phyloP scores from a whole-genome alignment of 2,329 filamentous ascomycete species.

The Phoma herbarum region DNA sequence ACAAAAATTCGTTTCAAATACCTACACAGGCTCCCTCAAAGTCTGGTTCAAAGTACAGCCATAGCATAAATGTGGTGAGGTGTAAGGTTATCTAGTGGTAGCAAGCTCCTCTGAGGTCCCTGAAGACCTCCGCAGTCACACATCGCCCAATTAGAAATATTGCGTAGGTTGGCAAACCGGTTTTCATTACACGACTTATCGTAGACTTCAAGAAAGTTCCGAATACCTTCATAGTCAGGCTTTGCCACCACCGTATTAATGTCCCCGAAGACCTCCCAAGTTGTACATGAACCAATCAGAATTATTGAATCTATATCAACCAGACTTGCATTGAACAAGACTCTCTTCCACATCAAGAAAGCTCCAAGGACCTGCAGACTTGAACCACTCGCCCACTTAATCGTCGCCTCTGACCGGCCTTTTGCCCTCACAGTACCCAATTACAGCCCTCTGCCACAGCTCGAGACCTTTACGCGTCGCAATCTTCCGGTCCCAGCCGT shows the following conservation, averaged over 20 bases:
- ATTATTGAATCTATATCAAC: no score
- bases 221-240: neutral
- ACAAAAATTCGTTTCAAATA: neutral
- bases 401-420: neutral
- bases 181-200: no score
- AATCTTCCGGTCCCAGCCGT: constrained; percentile 27
- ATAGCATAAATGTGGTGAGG: no score
- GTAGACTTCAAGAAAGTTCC: neutral
- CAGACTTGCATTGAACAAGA: no score
- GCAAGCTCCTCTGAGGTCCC: neutral
- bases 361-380: no score
- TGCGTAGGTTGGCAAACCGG: neutral
- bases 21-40: neutral
- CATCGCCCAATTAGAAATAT: neutral
- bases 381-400: no score
- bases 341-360: no score
- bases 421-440: constrained; percentile 12
- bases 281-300: no score
- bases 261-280: no score
- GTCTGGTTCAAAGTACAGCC: neutral
- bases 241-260: neutral
- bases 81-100: neutral
- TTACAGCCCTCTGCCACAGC: constrained; percentile 7
- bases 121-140: neutral
- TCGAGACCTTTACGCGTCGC: constrained; percentile 1